Conservation (phyloP, 257 asterid genomes). For the Euphrasia confusa region DNA sequence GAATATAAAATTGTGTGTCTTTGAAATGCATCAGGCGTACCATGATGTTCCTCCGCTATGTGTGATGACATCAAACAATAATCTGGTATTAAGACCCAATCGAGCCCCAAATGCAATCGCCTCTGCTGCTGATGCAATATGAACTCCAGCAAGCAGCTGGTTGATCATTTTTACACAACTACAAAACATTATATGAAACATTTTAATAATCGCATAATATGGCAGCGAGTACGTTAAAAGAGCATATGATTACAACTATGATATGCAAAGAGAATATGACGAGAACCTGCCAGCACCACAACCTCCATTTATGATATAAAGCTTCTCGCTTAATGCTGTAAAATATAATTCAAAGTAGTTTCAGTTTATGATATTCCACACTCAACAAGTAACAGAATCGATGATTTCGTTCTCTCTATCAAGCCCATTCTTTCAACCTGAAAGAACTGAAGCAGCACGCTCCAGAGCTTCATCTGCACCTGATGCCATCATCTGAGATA, state of each 20-base stretch:
- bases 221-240: not conserved
- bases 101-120: conserved; percentile 94
- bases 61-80: conserved; percentile 70
- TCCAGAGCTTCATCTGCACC: conserved; percentile 85
- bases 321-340: conserved; percentile 92
- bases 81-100: conserved; percentile 72
- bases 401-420: conserved; percentile 17
- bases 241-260: conserved; percentile 2
- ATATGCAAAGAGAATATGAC: conserved; percentile 11
- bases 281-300: conserved; percentile 96
- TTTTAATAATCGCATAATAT: conserved; percentile 7
- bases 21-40: conserved; percentile 36
- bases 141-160: conserved; percentile 99
- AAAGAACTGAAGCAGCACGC: conserved; percentile 81
- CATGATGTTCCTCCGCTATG: conserved; percentile 87
- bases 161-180: conserved; percentile 97
- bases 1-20: conserved; percentile 17
- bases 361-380: conserved; percentile 19
- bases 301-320: conserved; percentile 85
- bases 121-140: conserved; percentile 97
- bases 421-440: conserved; percentile 45
- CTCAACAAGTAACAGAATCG: conserved; percentile 15
- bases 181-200: conserved; percentile 12
- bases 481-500: conserved; percentile 89
- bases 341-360: conserved; percentile 27